phyloP scores from a whole-genome alignment of 106 monocot genomes.

The Platanthera guangdongensis region DNA sequence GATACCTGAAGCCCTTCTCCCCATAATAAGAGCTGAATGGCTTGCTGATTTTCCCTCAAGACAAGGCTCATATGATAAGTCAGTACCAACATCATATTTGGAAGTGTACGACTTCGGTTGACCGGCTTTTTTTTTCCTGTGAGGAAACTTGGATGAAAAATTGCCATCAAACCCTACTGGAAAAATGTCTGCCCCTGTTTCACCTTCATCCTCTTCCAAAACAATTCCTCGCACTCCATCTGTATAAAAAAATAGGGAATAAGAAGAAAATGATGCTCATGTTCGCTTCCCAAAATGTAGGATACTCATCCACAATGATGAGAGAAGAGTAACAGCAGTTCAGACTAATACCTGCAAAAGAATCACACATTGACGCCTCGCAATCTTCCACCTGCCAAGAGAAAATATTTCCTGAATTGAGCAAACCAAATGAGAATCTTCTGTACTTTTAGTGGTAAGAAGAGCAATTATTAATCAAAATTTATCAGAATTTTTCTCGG shows the following conservation, averaged over 20 bases:
- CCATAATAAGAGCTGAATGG: constrained; percentile 24
- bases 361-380: constrained; percentile 42
- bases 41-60: constrained; percentile 36
- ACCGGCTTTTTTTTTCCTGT: constrained; percentile 46
- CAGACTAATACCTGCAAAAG: constrained; percentile 47
- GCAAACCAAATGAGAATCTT: not conserved
- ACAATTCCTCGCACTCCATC: constrained; percentile 36
- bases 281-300: not conserved
- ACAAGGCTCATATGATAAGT: constrained; percentile 38
- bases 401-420: constrained; percentile 38
- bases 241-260: constrained; percentile 15
- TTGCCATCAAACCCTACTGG: constrained; percentile 36
- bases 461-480: not conserved
- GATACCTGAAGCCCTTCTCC: constrained; percentile 46
- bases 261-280: not conserved
- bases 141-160: constrained; percentile 37
- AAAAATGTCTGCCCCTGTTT: constrained; percentile 34
- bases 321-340: not conserved
- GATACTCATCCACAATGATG: not conserved
- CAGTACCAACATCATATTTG: constrained; percentile 27
- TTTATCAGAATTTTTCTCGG: not conserved
- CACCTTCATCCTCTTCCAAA: constrained; percentile 82
- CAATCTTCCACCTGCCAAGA: constrained; percentile 44
- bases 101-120: constrained; percentile 39
- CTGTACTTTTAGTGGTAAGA: not conserved